These are phyloP conservation scores for Xylaria venustula DNA, from an alignment of 495 filamentous ascomycete species.

Conservation along the genomic window DNA sequence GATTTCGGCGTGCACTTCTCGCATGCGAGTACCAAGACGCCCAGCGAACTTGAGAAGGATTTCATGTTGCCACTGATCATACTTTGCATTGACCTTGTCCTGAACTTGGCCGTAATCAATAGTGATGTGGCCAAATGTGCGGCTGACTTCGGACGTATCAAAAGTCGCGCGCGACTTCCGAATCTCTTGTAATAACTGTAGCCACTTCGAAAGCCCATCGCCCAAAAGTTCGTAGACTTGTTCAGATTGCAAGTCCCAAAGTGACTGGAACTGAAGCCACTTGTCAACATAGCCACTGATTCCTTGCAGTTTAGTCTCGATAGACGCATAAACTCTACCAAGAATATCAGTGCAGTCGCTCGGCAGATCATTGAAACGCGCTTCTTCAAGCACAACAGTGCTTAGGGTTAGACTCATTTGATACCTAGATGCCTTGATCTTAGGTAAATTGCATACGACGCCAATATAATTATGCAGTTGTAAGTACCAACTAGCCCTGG, in stretches of 20 bases:
- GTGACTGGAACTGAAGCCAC: slow-evolving; percentile 97
- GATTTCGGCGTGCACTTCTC: slow-evolving; percentile 83
- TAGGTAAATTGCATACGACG: slow-evolving; percentile 84
- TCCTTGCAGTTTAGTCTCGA: slow-evolving; percentile 74
- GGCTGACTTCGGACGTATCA: slow-evolving; percentile 88
- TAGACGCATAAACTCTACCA: slow-evolving; percentile 69
- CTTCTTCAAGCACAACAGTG: slow-evolving; percentile 61
- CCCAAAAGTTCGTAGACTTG: slow-evolving; percentile 88
- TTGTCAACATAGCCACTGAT: slow-evolving; percentile 87
- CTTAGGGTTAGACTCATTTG: slow-evolving; percentile 72
- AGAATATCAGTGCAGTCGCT: slow-evolving; percentile 74
- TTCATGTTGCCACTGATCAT: slow-evolving; percentile 99
- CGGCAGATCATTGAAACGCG: slow-evolving; percentile 84
- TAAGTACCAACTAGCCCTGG: slow-evolving; percentile 87
- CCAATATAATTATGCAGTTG: slow-evolving; percentile 93
- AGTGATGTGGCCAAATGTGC: slow-evolving; percentile 85
- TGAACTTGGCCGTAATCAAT: slow-evolving; percentile 99
- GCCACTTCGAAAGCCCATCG: slow-evolving; percentile 89
- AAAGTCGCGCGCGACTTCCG: slow-evolving; percentile 90
- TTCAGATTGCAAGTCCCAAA: slow-evolving; percentile 96
- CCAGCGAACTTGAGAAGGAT: slow-evolving; percentile 88
- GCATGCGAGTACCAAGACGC: slow-evolving; percentile 84
- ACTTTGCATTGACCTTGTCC: slow-evolving; percentile 95
- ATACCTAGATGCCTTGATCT: slow-evolving; percentile 92
- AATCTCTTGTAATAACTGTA: slow-evolving; percentile 92